Evolutionary conservation across 257 asterid genomes (phyloP).

Genomic region (Osmanthus fragrans): DNA sequence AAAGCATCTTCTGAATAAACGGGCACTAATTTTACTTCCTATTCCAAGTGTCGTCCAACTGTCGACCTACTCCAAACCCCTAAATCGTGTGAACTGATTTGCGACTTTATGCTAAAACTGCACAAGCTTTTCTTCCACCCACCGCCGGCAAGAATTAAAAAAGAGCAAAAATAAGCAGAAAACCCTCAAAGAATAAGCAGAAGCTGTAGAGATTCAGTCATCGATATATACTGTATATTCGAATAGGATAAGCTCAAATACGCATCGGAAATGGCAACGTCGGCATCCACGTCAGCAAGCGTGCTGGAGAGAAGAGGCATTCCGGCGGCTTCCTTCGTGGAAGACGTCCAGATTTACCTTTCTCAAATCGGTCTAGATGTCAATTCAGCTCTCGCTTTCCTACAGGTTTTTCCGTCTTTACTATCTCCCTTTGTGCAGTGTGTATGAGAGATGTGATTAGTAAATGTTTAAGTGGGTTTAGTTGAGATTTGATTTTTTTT

Average conservation of each 20-base stretch:
- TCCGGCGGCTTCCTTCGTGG: constrained; percentile 89
- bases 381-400: constrained; percentile 80
- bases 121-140: too few species aligned
- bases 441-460: neutral
- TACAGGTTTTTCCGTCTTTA: constrained; percentile 60
- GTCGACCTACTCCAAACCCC: too few species aligned
- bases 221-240: neutral
- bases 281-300: constrained; percentile 48
- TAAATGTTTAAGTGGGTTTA: neutral
- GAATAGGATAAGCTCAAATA: neutral
- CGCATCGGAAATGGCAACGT: constrained; percentile 27
- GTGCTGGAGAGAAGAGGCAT: constrained; percentile 76
- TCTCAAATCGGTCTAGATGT: constrained; percentile 70
- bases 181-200: neutral
- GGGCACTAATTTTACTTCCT: too few species aligned
- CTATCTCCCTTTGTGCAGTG: neutral
- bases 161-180: neutral
- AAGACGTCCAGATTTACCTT: constrained; percentile 86
- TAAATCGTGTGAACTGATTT: too few species aligned
- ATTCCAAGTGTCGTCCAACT: too few species aligned
- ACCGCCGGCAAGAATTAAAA: too few species aligned
- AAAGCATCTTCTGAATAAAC: too few species aligned
- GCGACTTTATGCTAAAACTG: too few species aligned
- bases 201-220: neutral
- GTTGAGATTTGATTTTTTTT: too few species aligned